Evolutionary conservation across 208 protist genomes (phyloP), one percentile per base, ranked within the genome.

Genomic region (Trypanosoma lewisi): DNA sequence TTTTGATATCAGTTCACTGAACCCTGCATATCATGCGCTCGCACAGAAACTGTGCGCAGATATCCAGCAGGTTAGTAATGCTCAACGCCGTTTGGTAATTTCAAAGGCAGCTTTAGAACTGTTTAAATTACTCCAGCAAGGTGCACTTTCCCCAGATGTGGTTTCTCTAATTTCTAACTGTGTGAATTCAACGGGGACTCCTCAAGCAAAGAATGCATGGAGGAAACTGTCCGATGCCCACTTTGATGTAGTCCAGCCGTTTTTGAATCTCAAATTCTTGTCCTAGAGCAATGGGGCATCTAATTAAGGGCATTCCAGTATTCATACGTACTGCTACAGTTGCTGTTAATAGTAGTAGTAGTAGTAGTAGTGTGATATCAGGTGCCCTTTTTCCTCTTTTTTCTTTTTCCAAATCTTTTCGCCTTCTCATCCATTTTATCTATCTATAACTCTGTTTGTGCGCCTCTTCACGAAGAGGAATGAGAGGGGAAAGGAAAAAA

Each of bases 211-310:
- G 27, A 76, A 64, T 59, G 67, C 55, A 42, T 91, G 84, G 84
- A 25, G 58, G 14, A 63, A 83, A 28, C 49, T 91, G 16, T 56
- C 67, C 17, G 53, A 83, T 36, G 64, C 56, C 7, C 73, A 85
- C 54, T 68, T 69, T 36, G 65, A 74, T n/a, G 72, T 47, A 7
- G 63, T 88, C 21, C 81, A 85, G 53, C 58, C 49, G 4, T 86
- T 85, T 66, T 41, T 68, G 28, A 82, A 85, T 41, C 66, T 88
- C 44, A 76, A 77, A 39, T 91, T 83, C 57, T 39, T 91, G 58
- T 87, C 39, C 14, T 19, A 17, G 6, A 44, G 19, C 39, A 17
- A 44, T 17, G 14, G 39, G 39, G 14, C 11, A 5, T 17, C 39
- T 44, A 44, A 44, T 44, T 44, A 44, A 17, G 14, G 19, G 19